Evolutionary conservation across 306 rosid genomes (phyloP), one percentile per base, ranked within the genome.

Genomic region (Malus fusca): DNA sequence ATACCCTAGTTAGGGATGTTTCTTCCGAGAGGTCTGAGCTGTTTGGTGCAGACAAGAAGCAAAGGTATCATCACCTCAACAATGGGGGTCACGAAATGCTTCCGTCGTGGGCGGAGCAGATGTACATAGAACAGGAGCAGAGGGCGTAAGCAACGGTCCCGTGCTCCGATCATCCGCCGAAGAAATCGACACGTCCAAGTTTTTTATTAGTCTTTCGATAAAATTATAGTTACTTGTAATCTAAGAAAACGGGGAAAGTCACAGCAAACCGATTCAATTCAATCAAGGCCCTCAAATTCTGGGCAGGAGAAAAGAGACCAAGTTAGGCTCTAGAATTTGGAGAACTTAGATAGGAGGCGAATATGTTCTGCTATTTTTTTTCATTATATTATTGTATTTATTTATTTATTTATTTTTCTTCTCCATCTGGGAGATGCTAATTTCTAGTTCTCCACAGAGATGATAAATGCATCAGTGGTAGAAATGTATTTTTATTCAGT

Each of bases 91-190:
- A 77, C 14, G 90, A 92, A 79, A 83, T 79, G 84, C 86, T 92
- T 68, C 82, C 99, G 40, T 85, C 96, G 40, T 95, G 99, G 99
- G 84, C 81, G 84, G 97, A 92, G 88, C 99, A 88, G 87, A 65
- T 92, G 92, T 95, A 92, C 73, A 84, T 82, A 82, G 97, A 95
- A 78, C 97, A 90, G 80, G 96, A 95, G 92, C 98, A 95, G 85
- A 80, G 86, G 72, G 99, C 99, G 35, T 95, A 85, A 88, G 73
- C 80, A 26, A 53, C 67, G 58, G 9, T 23, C 77, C 69, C 59
- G 76, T 63, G 84, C 88, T 82, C 77, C 95, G 58, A 44, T 66
- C 68, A 82, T 79, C 78, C 80, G 73, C 90, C 84, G 89, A 85
- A 91, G 68, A 78, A 75, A 82, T 85, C 79, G 63, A 79, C 75